phyloP scores from a whole-genome alignment of 179 eudicot genomes.

The Beta corolliflora region DNA sequence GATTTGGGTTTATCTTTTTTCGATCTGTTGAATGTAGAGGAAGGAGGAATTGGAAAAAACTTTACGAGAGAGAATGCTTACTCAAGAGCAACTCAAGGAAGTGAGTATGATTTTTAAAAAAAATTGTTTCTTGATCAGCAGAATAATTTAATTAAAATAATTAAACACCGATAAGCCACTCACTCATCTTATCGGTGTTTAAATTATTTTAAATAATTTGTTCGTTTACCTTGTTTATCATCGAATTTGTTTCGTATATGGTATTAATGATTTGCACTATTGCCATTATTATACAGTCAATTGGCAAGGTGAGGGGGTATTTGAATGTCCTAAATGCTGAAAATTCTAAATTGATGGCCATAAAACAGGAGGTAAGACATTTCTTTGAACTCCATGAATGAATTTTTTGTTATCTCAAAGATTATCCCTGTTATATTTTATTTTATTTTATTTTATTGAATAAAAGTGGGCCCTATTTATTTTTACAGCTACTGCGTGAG shows the following conservation, averaged over 20 bases:
- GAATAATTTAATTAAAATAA: not conserved
- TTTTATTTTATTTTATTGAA: too few relatives aligned
- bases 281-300: not conserved
- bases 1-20: too few relatives aligned
- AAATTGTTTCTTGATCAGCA: too few relatives aligned
- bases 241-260: not conserved
- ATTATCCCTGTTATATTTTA: not conserved
- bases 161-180: too few relatives aligned
- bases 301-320: slow-evolving; percentile 8
- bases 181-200: too few relatives aligned
- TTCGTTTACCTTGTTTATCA: too few relatives aligned
- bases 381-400: too few relatives aligned
- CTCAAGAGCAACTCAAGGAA: not conserved
- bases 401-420: not conserved
- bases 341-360: slow-evolving; percentile 8
- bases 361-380: not conserved
- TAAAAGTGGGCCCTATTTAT: too few relatives aligned
- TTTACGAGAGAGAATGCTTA: not conserved
- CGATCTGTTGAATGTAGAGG: not conserved
- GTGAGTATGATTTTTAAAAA: slow-evolving; percentile 11
- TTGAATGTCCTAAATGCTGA: not conserved
- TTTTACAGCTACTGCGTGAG: not conserved
- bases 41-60: not conserved
- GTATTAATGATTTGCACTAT: too few relatives aligned
- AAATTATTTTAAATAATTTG: too few relatives aligned